Evolutionary conservation across 2,329 filamentous ascomycete genomes (phyloP), one percentile per base, ranked within the genome.

Genomic region (Ophiostoma fasciatum): DNA sequence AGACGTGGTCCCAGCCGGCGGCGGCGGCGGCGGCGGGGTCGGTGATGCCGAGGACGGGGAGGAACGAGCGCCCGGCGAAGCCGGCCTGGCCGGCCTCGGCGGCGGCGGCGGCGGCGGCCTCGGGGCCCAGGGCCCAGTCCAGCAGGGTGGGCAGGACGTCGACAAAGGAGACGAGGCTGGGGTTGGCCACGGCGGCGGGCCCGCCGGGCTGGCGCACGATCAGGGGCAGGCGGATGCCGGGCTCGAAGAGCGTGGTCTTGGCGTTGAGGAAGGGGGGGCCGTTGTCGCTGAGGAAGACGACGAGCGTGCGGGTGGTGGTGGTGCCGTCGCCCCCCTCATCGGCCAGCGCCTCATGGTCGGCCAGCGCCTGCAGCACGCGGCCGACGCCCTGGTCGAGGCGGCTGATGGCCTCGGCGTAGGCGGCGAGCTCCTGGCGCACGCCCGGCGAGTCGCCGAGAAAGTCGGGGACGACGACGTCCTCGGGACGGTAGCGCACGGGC

Each of bases 261-360:
- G 63, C 65, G 46, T 68, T 67, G 40, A 67, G 45, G 41, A 68
- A 66, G 0, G 62, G 62, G 1, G 62, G 53, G 0, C 63, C 63
- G 27, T 67, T 67, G 37, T 68, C 63, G 39, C 60, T 64, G 4
- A 61, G 43, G 37, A 68, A 64, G 4, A 66, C 43, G 4, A 66
- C 56, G 11, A 66, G 41, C 0, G 62, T 67, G n/a, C n/a, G n/a
- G n/a, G n/a, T n/a, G n/a, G n/a, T n/a, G n/a, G n/a, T n/a, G n/a
- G n/a, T n/a, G n/a, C n/a, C n/a, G n/a, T n/a, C n/a, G n/a, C n/a
- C n/a, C n/a, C n/a, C n/a, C 22, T 50, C 40, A 2, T 58, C 46
- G 1, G 41, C 45, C 1, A 62, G 37, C 0, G 56, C 56, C n/a
- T n/a, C n/a, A 3, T 42, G 36, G 3, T 43, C 33, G 14, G 53